A percentile compares a stretch with the other conserved stretches of the same genome.
Conservation (phyloP, 148 eudicot species). For the Amaranthus hypochondriacus region DNA sequence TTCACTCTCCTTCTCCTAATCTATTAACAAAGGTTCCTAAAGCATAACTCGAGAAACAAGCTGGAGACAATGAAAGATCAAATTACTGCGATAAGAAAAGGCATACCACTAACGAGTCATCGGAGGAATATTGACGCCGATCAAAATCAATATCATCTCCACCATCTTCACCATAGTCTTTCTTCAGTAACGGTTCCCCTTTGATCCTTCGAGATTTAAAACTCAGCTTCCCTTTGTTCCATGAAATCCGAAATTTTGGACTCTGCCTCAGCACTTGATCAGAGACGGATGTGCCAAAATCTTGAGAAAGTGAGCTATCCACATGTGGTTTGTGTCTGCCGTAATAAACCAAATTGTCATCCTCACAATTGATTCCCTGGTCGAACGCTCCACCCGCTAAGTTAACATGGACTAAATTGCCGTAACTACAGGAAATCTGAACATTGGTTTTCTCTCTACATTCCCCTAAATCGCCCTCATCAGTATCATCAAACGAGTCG, state of each 20-base stretch:
- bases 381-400: conserved; percentile 37
- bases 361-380: conserved; percentile 29
- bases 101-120: conserved; percentile 47
- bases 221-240: conserved; percentile 68
- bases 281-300: conserved; percentile 17
- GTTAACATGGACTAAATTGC: conserved; percentile 49
- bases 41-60: background rate
- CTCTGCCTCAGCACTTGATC: conserved; percentile 32
- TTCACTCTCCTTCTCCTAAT: background rate
- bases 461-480: conserved; percentile 48
- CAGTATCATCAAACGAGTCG: conserved; percentile 51
- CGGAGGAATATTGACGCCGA: conserved; percentile 63
- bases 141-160: conserved; percentile 88
- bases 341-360: conserved; percentile 48
- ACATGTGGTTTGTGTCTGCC: conserved; percentile 34
- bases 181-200: conserved; percentile 77
- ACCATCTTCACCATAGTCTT: conserved; percentile 60
- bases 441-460: conserved; percentile 31
- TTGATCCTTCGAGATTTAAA: conserved; percentile 57
- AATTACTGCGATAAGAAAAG: background rate
- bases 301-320: conserved; percentile 24
- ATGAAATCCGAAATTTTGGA: conserved; percentile 45
- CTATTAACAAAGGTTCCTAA: background rate
- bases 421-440: conserved; percentile 42
- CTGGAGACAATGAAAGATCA: too few relatives aligned